Conservation (phyloP, 129 eudicot species). For the Mikania micrantha region DNA sequence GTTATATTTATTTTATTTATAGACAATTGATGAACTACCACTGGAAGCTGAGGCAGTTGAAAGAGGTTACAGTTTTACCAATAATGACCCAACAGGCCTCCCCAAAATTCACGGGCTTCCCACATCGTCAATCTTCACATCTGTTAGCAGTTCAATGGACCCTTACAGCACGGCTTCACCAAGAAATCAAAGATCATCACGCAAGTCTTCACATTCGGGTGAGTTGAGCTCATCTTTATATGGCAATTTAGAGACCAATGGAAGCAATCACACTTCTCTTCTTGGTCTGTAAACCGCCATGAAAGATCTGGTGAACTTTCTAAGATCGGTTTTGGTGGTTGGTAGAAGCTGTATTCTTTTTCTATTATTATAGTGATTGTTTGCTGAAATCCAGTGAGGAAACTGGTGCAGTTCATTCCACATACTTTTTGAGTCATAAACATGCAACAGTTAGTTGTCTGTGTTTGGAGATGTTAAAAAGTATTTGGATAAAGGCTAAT, state of each 20-base stretch:
- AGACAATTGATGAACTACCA: constrained; percentile 91
- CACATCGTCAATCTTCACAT: constrained; percentile 51
- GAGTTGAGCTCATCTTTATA: constrained; percentile 61
- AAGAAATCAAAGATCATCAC: constrained; percentile 59
- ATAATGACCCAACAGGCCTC: constrained; percentile 70
- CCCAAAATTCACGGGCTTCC: constrained; percentile 84
- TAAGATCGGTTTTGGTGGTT: neutral
- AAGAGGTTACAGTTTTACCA: constrained; percentile 65
- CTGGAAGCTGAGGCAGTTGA: constrained; percentile 81
- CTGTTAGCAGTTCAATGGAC: constrained; percentile 50
- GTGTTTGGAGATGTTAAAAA: neutral
- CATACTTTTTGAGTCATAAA: constrained; percentile 14
- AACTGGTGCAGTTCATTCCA: constrained; percentile 11
- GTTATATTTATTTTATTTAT: neutral
- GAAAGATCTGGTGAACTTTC: neutral
- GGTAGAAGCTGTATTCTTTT: constrained; percentile 16
- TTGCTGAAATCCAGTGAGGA: constrained; percentile 3
- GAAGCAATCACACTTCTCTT: constrained; percentile 49
- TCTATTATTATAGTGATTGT: constrained; percentile 17
- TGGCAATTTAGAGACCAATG: constrained; percentile 48
- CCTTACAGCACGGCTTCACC: constrained; percentile 63
- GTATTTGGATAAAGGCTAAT: constrained; percentile 6
- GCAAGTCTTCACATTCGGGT: constrained; percentile 88
- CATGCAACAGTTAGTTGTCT: constrained; percentile 11
- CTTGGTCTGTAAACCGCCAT: constrained; percentile 32